Base-by-base conservation (phyloP, 2,329 filamentous ascomycete species). In the Colletotrichum sp. region DNA sequence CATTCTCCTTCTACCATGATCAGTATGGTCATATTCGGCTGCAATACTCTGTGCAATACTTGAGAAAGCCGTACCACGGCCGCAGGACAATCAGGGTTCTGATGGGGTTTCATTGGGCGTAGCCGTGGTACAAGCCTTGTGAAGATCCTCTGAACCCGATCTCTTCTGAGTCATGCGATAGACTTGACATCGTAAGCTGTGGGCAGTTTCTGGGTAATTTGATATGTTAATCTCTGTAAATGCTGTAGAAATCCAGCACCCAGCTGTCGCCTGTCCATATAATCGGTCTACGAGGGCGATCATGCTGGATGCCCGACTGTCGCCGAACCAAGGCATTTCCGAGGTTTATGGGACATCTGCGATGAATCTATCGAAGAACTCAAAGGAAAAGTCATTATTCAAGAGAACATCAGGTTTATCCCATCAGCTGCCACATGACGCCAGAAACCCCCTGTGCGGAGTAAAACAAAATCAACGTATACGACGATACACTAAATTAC, bases 201-300 rank as follows among this genome's bases (percentile, higher is more conserved):
- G 10, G n/a, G 21, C 38, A 13, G n/a, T 52, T 52, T 52, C 43
- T 24, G 43, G 12, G 43, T 7, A 10, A 12, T 13, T 52, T 21
- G 0, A 52, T 24, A 4, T 52, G n/a, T 21, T 52, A 21, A 52
- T 7, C 2, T 52, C 3, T 21, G 43, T 52, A 13, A 4, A 21
- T 13, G 43, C 10, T 6, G 43, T 52, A 13, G 2, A 0, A 43
- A n/a, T 4, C 16, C 8, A n/a, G 36, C 1, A 43, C 2, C 8
- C 36, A 43, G 16, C 36, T 48, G 38, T 48, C 9, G 38, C 38
- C 18, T 48, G 9, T 43, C 3, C 9, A 12, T 48, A 10, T 4
- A n/a, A 2, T 48, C 38, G 38, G 38, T 48, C 9, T n/a, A n/a
- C 38, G 9, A n/a, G 5, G 38, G 18, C 18, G 5, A 48, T 12